phyloP scores from a whole-genome alignment of 2,329 filamentous ascomycete genomes.

The Fusarium dimerum region DNA sequence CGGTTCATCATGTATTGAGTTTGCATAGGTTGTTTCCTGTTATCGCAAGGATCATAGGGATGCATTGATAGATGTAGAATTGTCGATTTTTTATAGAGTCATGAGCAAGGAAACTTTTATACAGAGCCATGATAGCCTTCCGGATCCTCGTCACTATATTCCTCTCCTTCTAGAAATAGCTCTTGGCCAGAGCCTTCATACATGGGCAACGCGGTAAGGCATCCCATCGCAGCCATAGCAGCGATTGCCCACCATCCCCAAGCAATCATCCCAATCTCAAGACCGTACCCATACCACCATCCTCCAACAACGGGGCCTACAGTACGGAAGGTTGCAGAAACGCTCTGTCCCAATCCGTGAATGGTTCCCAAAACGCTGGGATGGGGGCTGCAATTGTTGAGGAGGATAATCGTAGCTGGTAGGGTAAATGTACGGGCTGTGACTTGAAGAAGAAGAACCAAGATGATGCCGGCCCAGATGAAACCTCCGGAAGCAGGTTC shows the following conservation, averaged over 20 bases:
- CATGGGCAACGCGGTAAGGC: constrained; percentile 60
- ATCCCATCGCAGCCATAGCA: constrained; percentile 55
- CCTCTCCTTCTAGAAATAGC: constrained; percentile 52
- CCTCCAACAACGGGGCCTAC: constrained; percentile 52
- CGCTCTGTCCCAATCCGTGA: constrained; percentile 53
- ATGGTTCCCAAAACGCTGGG: constrained; percentile 59
- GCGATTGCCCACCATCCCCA: constrained; percentile 51
- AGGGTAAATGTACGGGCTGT: constrained; percentile 69
- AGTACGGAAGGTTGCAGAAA: constrained; percentile 50
- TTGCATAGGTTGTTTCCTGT: too few relatives aligned
- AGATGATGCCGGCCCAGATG: constrained; percentile 21
- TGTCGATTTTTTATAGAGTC: too few relatives aligned
- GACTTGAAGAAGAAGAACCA: constrained; percentile 68
- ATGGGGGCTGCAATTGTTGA: constrained; percentile 62
- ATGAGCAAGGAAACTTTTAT: too few relatives aligned
- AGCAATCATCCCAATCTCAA: constrained; percentile 48
- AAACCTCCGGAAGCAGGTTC: constrained; percentile 13
- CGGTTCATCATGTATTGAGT: too few relatives aligned
- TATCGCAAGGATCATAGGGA: too few relatives aligned
- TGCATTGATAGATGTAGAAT: too few relatives aligned
- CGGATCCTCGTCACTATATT: constrained; percentile 19
- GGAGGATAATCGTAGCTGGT: constrained; percentile 57
- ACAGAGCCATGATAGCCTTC: too few relatives aligned
- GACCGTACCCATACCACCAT: constrained; percentile 47
- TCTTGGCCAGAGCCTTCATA: constrained; percentile 66